These are phyloP conservation scores for Globisporangium nodosum DNA, from an alignment of 352 stramenopile genomes.

Conservation along the genomic window DNA sequence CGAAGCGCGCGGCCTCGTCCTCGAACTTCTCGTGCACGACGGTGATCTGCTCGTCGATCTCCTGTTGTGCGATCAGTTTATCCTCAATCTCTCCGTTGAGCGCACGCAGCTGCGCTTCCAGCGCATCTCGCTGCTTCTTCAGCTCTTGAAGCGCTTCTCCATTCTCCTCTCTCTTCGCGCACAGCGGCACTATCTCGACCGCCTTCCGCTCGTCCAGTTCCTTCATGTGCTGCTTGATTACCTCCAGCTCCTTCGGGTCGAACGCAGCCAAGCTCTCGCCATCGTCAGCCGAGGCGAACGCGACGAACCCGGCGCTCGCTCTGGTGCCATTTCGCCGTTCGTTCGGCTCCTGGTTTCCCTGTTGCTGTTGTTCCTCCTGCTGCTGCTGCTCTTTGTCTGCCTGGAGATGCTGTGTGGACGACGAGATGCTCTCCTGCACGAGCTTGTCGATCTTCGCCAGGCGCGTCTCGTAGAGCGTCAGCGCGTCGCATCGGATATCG, in stretches of 20 bases:
- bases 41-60: slow-evolving; percentile 37
- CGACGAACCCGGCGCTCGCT: slow-evolving; percentile 2
- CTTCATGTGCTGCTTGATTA: slow-evolving; percentile 26
- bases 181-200: slow-evolving; percentile 21
- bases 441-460: slow-evolving; percentile 35
- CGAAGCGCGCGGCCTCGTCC: slow-evolving; percentile 34
- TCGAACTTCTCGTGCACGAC: slow-evolving; percentile 47
- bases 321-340: background rate
- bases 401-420: slow-evolving; percentile 28
- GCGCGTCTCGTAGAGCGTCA: slow-evolving; percentile 41
- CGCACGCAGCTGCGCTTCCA: slow-evolving; percentile 47
- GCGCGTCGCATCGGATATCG: slow-evolving; percentile 65
- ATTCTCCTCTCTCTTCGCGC: slow-evolving; percentile 20
- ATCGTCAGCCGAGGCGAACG: slow-evolving; percentile 10
- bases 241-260: slow-evolving; percentile 29
- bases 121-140: slow-evolving; percentile 35
- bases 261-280: slow-evolving; percentile 14
- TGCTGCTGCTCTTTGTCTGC: slow-evolving; percentile 16
- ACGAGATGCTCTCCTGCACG: slow-evolving; percentile 30
- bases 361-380: slow-evolving; percentile 1
- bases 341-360: no score
- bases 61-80: slow-evolving; percentile 24
- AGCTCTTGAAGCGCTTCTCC: slow-evolving; percentile 21
- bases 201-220: slow-evolving; percentile 40
- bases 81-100: slow-evolving; percentile 49